Percentiles rank a stretch among this genome's conserved stretches.
phyloP scores from a whole-genome alignment of 208 protist species.

The Leishmania mexicana region DNA sequence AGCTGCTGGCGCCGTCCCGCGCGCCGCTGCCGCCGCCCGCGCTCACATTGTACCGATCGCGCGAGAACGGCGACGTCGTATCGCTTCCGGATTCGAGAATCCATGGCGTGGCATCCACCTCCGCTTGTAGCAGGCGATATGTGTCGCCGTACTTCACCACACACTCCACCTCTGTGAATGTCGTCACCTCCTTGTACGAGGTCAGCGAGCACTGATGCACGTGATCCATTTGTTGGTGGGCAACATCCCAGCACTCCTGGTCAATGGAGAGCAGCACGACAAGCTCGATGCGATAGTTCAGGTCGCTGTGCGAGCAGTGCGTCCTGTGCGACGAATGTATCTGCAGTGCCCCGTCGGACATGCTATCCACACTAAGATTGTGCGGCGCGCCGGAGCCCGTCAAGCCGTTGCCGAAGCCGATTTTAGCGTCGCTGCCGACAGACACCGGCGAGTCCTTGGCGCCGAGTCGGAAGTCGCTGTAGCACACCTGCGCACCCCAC shows the following conservation, averaged over 20 bases:
- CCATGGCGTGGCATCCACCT: slow-evolving; percentile 31
- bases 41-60: slow-evolving; percentile 27
- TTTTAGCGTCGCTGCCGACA: slow-evolving; percentile 15
- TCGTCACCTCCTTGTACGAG: slow-evolving; percentile 65
- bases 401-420: slow-evolving; percentile 9
- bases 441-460: slow-evolving; percentile 10
- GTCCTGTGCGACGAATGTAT: neutral
- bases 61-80: slow-evolving; percentile 11
- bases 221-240: slow-evolving; percentile 66
- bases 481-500: slow-evolving; percentile 76
- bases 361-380: slow-evolving; percentile 22
- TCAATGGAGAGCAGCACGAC: slow-evolving; percentile 69
- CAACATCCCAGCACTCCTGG: slow-evolving; percentile 66
- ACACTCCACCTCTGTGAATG: slow-evolving; percentile 63
- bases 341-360: slow-evolving; percentile 9
- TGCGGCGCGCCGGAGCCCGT: slow-evolving; percentile 5
- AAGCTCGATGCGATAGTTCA: slow-evolving; percentile 65
- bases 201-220: slow-evolving; percentile 73
- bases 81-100: slow-evolving; percentile 15
- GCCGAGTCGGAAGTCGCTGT: slow-evolving; percentile 67
- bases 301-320: slow-evolving; percentile 8
- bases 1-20: slow-evolving; percentile 27
- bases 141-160: slow-evolving; percentile 49
- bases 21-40: slow-evolving; percentile 3
- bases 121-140: slow-evolving; percentile 20